Evolutionary conservation across 306 rosid species (phyloP).

Genomic region (Fragaria ananassa): DNA sequence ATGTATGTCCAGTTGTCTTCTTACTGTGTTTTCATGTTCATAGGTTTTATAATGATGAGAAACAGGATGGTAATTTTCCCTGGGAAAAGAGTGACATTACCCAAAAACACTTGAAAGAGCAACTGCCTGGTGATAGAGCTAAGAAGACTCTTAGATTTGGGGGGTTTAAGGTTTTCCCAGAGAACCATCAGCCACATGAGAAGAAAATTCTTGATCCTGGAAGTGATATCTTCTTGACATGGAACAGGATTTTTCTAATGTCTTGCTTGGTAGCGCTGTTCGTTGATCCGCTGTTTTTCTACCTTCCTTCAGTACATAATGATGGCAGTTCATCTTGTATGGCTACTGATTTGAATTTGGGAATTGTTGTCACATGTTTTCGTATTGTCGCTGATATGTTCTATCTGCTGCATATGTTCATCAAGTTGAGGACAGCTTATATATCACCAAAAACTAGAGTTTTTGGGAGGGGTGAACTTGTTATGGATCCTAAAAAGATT

Average conservation of each 20-base stretch:
- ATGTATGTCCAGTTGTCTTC: conserved; percentile 12
- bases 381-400: conserved; percentile 75
- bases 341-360: conserved; percentile 69
- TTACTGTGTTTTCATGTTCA: conserved; percentile 17
- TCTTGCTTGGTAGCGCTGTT: conserved; percentile 71
- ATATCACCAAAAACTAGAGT: conserved; percentile 80
- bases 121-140: conserved; percentile 41
- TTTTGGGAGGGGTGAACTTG: conserved; percentile 90
- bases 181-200: conserved; percentile 42
- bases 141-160: conserved; percentile 30
- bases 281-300: conserved; percentile 86
- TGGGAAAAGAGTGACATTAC: conserved; percentile 39
- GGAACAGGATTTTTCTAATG: conserved; percentile 69
- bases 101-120: conserved; percentile 34
- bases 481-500: conserved; percentile 63
- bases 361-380: conserved; percentile 66
- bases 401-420: conserved; percentile 58
- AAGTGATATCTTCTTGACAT: conserved; percentile 63
- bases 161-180: conserved; percentile 49
- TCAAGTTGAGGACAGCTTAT: conserved; percentile 83
- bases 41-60: conserved; percentile 56
- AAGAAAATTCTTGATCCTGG: conserved; percentile 77
- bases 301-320: conserved; percentile 57
- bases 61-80: conserved; percentile 32
- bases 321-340: conserved; percentile 48